phyloP scores from a whole-genome alignment of 768 basidiomycete species.

The Obba rivulosa region DNA sequence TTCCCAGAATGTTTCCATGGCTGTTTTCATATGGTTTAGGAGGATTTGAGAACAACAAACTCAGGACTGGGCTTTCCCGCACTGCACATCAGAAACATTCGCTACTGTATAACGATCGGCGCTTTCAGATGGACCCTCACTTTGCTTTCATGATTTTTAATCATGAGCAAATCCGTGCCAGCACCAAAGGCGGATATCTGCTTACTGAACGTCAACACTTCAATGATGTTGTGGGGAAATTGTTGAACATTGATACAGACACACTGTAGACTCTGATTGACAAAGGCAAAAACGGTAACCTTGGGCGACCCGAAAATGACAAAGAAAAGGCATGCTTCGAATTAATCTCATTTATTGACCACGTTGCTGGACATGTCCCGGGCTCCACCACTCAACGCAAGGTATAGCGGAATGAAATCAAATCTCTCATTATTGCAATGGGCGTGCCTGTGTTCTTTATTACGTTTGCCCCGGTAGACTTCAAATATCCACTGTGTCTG shows the following conservation, averaged over 20 bases:
- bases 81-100: slow-evolving; percentile 3
- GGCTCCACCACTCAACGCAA: slow-evolving; percentile 11
- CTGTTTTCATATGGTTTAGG: slow-evolving; percentile 14
- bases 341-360: slow-evolving; percentile 10
- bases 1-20: slow-evolving; percentile 14
- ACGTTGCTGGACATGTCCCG: slow-evolving; percentile 8
- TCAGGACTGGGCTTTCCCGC: no score
- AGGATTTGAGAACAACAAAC: slow-evolving; percentile 5
- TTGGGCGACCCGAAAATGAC: slow-evolving; percentile 3
- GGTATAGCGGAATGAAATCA: slow-evolving; percentile 13
- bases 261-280: slow-evolving; percentile 2
- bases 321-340: slow-evolving; percentile 8
- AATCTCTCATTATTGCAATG: slow-evolving; percentile 8
- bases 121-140: slow-evolving; percentile 13
- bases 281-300: background rate
- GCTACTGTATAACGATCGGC: slow-evolving; percentile 15
- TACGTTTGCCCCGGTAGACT: background rate
- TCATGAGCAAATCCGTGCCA: slow-evolving; percentile 15
- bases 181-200: slow-evolving; percentile 9
- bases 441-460: slow-evolving; percentile 10
- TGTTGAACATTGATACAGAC: slow-evolving; percentile 2
- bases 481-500: background rate
- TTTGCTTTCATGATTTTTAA: slow-evolving; percentile 17
- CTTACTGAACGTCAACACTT: slow-evolving; percentile 5
- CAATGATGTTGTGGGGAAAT: slow-evolving; percentile 1